These are phyloP conservation scores for Fusarium metavorans DNA, from an alignment of 2,329 filamentous ascomycete genomes.

Conservation along the genomic window DNA sequence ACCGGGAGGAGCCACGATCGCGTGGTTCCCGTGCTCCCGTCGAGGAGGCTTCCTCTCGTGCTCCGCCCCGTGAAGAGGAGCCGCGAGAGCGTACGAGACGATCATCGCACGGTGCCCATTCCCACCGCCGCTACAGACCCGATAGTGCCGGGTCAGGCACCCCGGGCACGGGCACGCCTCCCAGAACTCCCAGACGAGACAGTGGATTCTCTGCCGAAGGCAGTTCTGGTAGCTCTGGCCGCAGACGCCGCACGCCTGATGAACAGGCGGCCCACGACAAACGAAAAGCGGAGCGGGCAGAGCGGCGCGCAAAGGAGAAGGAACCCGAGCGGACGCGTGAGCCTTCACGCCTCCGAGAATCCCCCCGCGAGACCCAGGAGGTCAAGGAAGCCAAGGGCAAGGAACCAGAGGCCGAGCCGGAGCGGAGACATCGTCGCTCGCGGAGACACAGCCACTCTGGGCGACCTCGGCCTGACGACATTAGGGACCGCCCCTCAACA, in stretches of 20 bases:
- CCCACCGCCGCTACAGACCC: conserved; percentile 52
- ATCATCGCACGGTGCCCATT: conserved; percentile 44
- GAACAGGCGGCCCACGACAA: conserved; percentile 64
- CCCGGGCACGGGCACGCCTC: conserved; percentile 50
- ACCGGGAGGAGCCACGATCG: conserved; percentile 34
- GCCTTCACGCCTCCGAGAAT: conserved; percentile 20
- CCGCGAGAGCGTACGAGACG: conserved; percentile 31
- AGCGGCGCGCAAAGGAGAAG: conserved; percentile 42
- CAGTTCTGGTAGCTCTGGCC: conserved; percentile 50
- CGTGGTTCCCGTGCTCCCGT: conserved; percentile 21
- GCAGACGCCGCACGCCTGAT: conserved; percentile 58
- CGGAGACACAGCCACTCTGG: conserved; percentile 57
- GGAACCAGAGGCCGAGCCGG: conserved; percentile 35
- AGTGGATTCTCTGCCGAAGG: conserved; percentile 59
- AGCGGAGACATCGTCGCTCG: conserved; percentile 53
- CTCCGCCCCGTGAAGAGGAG: conserved; percentile 35
- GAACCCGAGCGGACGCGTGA: conserved; percentile 40
- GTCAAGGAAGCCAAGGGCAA: conserved; percentile 49
- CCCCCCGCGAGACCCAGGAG: conserved; percentile 10
- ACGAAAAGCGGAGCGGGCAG: conserved; percentile 59
- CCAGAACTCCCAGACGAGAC: conserved; percentile 59
- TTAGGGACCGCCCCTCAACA: conserved; percentile 44
- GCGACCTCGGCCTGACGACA: conserved; percentile 47
- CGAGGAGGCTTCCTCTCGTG: conserved; percentile 26
- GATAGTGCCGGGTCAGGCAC: conserved; percentile 53